These are phyloP conservation scores for Paramecium tetraurelia DNA, from an alignment of 73 alveolate genomes.

Conservation along the genomic window DNA sequence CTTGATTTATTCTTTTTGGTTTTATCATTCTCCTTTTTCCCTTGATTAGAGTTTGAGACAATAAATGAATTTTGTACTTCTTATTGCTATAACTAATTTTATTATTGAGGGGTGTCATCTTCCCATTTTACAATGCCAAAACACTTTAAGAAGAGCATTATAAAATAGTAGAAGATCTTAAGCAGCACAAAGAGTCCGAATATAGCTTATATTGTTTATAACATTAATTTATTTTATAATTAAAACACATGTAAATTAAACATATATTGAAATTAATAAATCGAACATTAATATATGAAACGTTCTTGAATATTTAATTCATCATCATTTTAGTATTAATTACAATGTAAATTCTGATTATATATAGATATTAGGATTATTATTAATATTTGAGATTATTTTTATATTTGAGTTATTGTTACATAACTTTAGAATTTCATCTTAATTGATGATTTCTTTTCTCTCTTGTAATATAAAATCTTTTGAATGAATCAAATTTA, in stretches of 20 bases:
- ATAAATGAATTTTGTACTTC: not conserved
- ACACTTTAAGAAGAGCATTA: conserved; percentile 32
- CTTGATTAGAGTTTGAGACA: not conserved
- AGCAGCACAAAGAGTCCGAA: conserved; percentile 11
- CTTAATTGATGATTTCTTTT: too few relatives aligned
- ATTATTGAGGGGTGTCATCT: not conserved
- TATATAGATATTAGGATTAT: too few relatives aligned
- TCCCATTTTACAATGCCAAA: conserved; percentile 39
- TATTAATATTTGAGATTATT: too few relatives aligned
- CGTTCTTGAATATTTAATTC: too few relatives aligned
- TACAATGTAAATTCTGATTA: too few relatives aligned
- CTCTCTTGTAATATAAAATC: too few relatives aligned
- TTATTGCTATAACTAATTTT: not conserved
- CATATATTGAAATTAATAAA: not conserved
- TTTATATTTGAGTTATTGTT: too few relatives aligned
- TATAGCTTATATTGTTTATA: conserved; percentile 24
- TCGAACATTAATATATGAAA: not conserved
- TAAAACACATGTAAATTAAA: not conserved
- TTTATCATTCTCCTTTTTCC: not conserved
- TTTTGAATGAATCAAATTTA: too few relatives aligned
- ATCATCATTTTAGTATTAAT: too few relatives aligned
- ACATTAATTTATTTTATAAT: not conserved
- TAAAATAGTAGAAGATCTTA: conserved; percentile 9
- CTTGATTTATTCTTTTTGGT: not conserved
- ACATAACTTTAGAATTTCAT: too few relatives aligned